phyloP scores from a whole-genome alignment of 805 yeast genomes.

The Saturnispora zaruensis region DNA sequence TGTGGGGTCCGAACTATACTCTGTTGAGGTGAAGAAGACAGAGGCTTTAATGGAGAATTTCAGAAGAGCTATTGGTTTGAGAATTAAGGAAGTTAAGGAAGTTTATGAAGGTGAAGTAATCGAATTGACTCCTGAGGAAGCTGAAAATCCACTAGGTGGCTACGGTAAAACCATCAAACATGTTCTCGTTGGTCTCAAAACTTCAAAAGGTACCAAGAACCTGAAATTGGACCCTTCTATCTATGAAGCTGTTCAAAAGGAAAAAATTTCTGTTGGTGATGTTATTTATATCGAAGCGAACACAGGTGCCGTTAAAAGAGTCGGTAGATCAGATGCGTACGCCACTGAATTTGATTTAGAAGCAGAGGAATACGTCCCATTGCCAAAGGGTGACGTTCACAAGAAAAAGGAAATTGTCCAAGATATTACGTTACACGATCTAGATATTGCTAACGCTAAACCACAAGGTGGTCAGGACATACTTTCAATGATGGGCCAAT shows the following conservation, averaged over 20 bases:
- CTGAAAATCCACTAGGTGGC: slow-evolving; percentile 96
- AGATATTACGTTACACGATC: slow-evolving; percentile 95
- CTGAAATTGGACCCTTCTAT: slow-evolving; percentile 98
- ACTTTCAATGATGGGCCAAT: slow-evolving; percentile 96
- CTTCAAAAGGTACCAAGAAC: slow-evolving; percentile 93
- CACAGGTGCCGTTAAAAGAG: slow-evolving; percentile 84
- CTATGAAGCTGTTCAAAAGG: slow-evolving; percentile 90
- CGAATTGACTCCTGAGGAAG: slow-evolving; percentile 73
- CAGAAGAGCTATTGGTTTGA: slow-evolving; percentile 90
- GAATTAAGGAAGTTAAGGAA: slow-evolving; percentile 94
- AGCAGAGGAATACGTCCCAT: slow-evolving; percentile 93
- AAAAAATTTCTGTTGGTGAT: slow-evolving; percentile 95
- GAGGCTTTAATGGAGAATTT: slow-evolving; percentile 96
- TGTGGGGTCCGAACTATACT: slow-evolving; percentile 89
- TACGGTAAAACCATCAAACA: slow-evolving; percentile 55
- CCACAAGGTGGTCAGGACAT: slow-evolving; percentile 96
- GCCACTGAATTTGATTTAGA: slow-evolving; percentile 98
- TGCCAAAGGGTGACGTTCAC: slow-evolving; percentile 98
- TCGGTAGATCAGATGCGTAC: slow-evolving; percentile 93
- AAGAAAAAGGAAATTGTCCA: slow-evolving; percentile 92
- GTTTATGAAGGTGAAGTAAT: slow-evolving; percentile 98
- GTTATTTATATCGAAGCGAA: slow-evolving; percentile 93
- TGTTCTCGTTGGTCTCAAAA: slow-evolving; percentile 90
- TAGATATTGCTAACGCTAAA: slow-evolving; percentile 94
- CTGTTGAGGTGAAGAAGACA: slow-evolving; percentile 87